Conservation (phyloP, 768 basidiomycete species). For the Filobasidium wieringae region DNA sequence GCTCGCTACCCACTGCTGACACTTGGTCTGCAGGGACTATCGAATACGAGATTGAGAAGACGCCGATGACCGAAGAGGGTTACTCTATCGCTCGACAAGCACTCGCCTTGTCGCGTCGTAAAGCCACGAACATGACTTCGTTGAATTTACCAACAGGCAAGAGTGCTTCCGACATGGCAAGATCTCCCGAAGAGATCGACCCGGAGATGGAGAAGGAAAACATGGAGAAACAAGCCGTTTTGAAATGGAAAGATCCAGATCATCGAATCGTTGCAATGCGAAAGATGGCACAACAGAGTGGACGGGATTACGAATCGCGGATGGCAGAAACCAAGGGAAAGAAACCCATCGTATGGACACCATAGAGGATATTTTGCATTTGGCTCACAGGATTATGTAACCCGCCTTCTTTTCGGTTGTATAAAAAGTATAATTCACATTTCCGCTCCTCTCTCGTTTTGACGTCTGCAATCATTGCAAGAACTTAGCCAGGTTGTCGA, state of each 20-base stretch:
- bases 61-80: conserved; percentile 4
- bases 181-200: not conserved
- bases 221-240: conserved; percentile 5
- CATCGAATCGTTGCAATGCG: conserved; percentile 17
- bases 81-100: conserved; percentile 10
- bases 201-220: not conserved
- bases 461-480: conserved; percentile 7
- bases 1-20: too few species aligned
- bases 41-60: conserved; percentile 47
- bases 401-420: not conserved
- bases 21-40: conserved; percentile 47
- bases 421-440: not conserved
- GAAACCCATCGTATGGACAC: conserved; percentile 9
- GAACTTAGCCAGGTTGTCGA: conserved; percentile 28
- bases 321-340: conserved; percentile 7
- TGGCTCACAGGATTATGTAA: not conserved
- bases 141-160: conserved; percentile 27
- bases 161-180: conserved; percentile 14
- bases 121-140: conserved; percentile 19
- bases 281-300: conserved; percentile 19
- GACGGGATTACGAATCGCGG: conserved; percentile 17
- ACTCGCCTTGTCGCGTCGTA: conserved; percentile 4
- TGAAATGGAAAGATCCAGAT: conserved; percentile 21
- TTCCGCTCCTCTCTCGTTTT: not conserved
- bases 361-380: not conserved